Base-by-base conservation (phyloP, 108 stramenopile species). In the Skeletonema menzelii region DNA sequence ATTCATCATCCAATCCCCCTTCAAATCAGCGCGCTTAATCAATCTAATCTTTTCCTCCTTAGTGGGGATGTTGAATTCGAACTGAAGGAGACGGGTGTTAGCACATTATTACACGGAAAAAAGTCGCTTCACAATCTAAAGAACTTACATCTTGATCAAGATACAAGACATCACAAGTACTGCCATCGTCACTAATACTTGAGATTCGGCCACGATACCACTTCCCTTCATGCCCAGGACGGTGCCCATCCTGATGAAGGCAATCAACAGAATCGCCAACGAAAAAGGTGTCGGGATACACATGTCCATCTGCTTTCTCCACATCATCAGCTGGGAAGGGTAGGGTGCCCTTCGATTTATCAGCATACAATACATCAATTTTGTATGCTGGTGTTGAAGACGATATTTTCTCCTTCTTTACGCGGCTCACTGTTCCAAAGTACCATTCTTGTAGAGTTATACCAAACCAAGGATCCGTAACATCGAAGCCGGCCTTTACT, bases 141-240 rank as follows among this genome's bases (percentile, higher is more conserved):
- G 2, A 14, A 79, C 71, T 79, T 56, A 79, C 78, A 67, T 79
- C 71, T 31, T 22, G 34, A 59, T 80, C 79, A 59, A 73, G 47
- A 64, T 80, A 80, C 13, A 72, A 8, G 2, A 80, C 62, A 53
- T 80, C 63, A 69, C 79, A 80, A 1, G 14, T 58, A 12, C 35
- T 65, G 10, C 79, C 72, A 59, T 80, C 72, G 2, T 69, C 68
- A 27, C 59, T 69, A 17, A 80, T 63, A 65, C 56, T 55, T 10
- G 76, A 47, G 42, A 82, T 31, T 12, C 80, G 63, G 13, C 80
- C 80, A 44, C 76, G 80, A 67, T 59, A 77, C 79, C 79, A 80
- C 14, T 30, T 53, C 27, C 66, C 67, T 13, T 61, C 27, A 0
- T 31, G 11, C 13, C 28, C 55, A 10, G 49, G 49, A 10, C 49